Evolutionary conservation across 345 rosid species (phyloP).

Genomic region (Boechera divaricarpa): DNA sequence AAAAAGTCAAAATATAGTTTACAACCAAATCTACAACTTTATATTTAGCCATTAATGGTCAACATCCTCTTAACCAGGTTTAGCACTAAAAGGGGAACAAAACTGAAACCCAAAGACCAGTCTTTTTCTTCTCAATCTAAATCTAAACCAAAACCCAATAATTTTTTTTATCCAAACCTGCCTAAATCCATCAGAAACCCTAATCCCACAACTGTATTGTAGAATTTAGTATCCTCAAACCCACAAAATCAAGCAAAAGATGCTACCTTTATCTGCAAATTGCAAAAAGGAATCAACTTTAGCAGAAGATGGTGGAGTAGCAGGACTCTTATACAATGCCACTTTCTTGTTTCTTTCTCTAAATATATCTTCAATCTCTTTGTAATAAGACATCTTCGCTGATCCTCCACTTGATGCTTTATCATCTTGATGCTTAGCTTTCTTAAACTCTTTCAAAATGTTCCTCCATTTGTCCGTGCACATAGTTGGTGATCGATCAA

Average conservation of each 20-base stretch:
- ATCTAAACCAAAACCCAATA: neutral
- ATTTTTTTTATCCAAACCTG: too few species aligned
- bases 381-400: constrained; percentile 85
- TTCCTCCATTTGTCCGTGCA: constrained; percentile 99
- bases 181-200: neutral
- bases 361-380: constrained; percentile 92
- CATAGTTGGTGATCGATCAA: constrained; percentile 95
- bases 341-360: constrained; percentile 67
- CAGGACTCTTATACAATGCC: constrained; percentile 58
- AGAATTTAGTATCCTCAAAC: too few species aligned
- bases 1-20: constrained; percentile 1
- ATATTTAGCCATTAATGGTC: constrained; percentile 8
- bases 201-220: too few species aligned
- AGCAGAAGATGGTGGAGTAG: constrained; percentile 41
- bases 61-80: neutral
- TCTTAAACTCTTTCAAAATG: constrained; percentile 90
- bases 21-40: constrained; percentile 21
- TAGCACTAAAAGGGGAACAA: constrained; percentile 28
- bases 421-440: constrained; percentile 68
- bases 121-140: constrained; percentile 11
- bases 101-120: constrained; percentile 1
- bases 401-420: constrained; percentile 60
- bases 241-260: neutral
- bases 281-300: constrained; percentile 91
- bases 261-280: constrained; percentile 82